These are phyloP conservation scores for Thelonectria blattea DNA, from an alignment of 2,329 filamentous ascomycete genomes.

Conservation along the genomic window DNA sequence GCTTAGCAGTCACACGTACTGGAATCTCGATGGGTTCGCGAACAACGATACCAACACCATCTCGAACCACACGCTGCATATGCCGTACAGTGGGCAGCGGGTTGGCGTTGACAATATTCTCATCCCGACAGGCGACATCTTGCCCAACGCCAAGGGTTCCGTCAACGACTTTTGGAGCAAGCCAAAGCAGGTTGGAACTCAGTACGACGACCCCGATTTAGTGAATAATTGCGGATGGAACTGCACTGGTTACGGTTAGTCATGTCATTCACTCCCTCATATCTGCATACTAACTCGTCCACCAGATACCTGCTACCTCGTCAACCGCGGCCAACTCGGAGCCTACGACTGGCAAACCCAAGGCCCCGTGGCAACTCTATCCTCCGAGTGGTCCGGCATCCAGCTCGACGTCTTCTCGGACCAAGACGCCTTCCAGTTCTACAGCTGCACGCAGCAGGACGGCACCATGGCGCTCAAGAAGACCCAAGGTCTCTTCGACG, in stretches of 20 bases:
- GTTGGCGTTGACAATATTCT: slow-evolving; percentile 73
- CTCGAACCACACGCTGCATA: slow-evolving; percentile 73
- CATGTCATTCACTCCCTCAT: neutral
- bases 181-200: slow-evolving; percentile 79
- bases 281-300: neutral
- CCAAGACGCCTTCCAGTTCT: slow-evolving; percentile 88
- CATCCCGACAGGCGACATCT: slow-evolving; percentile 77
- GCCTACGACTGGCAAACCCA: slow-evolving; percentile 68
- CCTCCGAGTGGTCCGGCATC: slow-evolving; percentile 81
- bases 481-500: slow-evolving; percentile 68
- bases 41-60: slow-evolving; percentile 71
- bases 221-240: slow-evolving; percentile 77
- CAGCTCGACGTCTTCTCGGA: slow-evolving; percentile 81
- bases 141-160: slow-evolving; percentile 69
- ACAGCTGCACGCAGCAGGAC: slow-evolving; percentile 80
- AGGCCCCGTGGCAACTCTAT: slow-evolving; percentile 69
- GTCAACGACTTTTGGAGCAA: slow-evolving; percentile 84
- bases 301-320: slow-evolving; percentile 70
- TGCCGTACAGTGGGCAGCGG: slow-evolving; percentile 75
- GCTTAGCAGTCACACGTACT: slow-evolving; percentile 77
- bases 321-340: slow-evolving; percentile 65
- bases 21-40: slow-evolving; percentile 82
- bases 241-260: slow-evolving; percentile 83
- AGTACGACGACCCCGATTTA: slow-evolving; percentile 67
- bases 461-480: slow-evolving; percentile 72